Percentiles rank a stretch among this genome's conserved stretches.
phyloP scores from a whole-genome alignment of 1,284 basidiomycete genomes.

The Trichosporon ovoides region DNA sequence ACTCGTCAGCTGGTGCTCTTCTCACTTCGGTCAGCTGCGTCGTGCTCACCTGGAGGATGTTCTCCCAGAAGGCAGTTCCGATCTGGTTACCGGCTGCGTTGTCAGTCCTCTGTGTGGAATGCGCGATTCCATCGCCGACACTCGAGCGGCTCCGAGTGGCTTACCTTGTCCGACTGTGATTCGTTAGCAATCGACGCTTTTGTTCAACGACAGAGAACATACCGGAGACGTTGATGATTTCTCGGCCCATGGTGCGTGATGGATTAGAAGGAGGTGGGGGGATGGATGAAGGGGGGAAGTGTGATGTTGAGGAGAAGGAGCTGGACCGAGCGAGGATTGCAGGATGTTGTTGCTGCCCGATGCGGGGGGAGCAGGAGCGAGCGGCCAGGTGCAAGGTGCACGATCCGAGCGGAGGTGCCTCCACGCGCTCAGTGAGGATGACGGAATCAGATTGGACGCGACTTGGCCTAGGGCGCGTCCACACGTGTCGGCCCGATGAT shows the following conservation, averaged over 20 bases:
- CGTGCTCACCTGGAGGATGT: slow-evolving; percentile 36
- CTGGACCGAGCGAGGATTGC: no score
- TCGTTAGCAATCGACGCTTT: slow-evolving; percentile 13
- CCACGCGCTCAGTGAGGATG: background rate
- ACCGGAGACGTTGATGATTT: slow-evolving; percentile 43
- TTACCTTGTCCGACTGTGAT: slow-evolving; percentile 26
- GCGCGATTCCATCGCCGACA: background rate
- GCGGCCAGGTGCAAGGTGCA: background rate
- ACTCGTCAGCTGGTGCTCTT: slow-evolving; percentile 11
- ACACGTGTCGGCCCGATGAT: background rate
- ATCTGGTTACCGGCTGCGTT: slow-evolving; percentile 43
- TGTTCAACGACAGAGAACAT: slow-evolving; percentile 8
- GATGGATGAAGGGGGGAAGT: background rate
- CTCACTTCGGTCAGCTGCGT: background rate
- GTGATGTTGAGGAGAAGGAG: no score
- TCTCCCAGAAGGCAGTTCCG: slow-evolving; percentile 46
- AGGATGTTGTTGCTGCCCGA: background rate
- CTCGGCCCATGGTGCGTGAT: slow-evolving; percentile 33
- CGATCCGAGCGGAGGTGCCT: background rate
- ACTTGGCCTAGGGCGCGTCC: background rate
- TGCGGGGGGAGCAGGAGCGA: background rate
- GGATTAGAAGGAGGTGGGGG: background rate
- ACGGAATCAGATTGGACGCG: slow-evolving; percentile 2
- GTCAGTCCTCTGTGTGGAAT: background rate
- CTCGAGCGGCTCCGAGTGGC: background rate